Base-by-base conservation (phyloP, 2,329 filamentous ascomycete species). In the Trichophyton benhamiae region DNA sequence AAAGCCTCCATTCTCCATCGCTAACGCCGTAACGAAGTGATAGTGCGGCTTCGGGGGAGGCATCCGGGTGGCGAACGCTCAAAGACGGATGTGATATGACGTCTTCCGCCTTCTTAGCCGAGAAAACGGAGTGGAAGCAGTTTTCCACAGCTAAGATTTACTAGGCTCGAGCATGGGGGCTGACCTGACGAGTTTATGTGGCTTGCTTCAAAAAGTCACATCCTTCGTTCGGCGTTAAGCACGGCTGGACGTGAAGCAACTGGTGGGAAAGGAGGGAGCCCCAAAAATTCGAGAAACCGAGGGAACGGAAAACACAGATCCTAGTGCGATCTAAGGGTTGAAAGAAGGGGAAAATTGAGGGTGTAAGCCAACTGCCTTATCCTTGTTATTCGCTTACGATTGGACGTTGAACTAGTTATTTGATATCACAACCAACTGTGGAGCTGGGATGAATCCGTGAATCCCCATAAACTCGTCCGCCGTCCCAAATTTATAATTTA, bases 11-110 rank as follows among this genome's bases (percentile, higher is more conserved):
- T 48, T 48, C 20, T 20, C 49, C 49, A 55, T 55, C 30, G n/a
- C 17, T 27, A 36, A 55, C 27, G 5, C 13, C 27, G 49, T 20
- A 55, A 36, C 22, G n/a, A 55, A 55, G 25, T 55, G 30, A 55
- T 55, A 55, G 49, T 55, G 49, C 49, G 27, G 25, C 46, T 27
- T 49, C 49, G 49, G 49, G 49, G 49, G 30, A 36, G 3, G 27
- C 49, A 55, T 36, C 49, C 49, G 49, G 49, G 49, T 55, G 49
- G 49, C 49, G 33, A 55, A 55, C 49, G 49, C 49, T 55, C 49
- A 55, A 36, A 36, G 49, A 33, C 49, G 49, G 49, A 36, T 27
- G 27, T 33, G 46, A 38, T 20, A 55, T 55, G 49, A 33, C 49
- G 49, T 55, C 49, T 55, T 55, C 36, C 27, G 15, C 49, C 46